Conservation (phyloP, 1,284 basidiomycete species). For the Filobasidium uniguttulatum region DNA sequence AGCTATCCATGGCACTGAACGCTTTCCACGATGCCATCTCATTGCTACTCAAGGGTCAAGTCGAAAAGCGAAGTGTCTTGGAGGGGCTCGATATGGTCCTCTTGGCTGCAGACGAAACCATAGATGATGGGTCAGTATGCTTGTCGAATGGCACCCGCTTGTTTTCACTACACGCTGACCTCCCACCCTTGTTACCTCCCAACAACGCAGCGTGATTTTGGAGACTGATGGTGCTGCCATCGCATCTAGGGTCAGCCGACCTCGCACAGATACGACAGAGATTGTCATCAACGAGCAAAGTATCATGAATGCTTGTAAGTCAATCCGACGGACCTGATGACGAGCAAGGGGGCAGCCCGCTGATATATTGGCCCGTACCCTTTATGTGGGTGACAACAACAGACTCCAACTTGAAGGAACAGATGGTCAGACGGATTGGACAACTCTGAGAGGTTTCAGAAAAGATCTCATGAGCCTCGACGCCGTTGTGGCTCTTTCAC, state of each 20-base stretch:
- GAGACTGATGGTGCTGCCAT: constrained; percentile 94
- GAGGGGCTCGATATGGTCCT: constrained; percentile 91
- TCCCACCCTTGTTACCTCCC: not conserved
- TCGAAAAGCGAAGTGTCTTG: constrained; percentile 88
- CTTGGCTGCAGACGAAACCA: constrained; percentile 87
- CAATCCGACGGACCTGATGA: not conserved
- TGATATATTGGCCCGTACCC: too few species aligned
- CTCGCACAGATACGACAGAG: constrained; percentile 83
- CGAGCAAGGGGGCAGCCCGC: too few species aligned
- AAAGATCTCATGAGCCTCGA: too few species aligned
- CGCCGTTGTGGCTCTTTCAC: too few species aligned
- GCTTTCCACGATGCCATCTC: constrained; percentile 78
- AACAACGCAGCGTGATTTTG: constrained; percentile 64
- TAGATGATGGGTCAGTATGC: constrained; percentile 80
- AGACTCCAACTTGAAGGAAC: constrained; percentile 74
- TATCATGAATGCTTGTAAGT: constrained; percentile 60
- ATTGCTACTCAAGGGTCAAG: constrained; percentile 73
- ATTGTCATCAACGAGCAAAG: constrained; percentile 99
- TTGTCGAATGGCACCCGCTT: not conserved
- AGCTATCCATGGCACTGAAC: constrained; percentile 71
- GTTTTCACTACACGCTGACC: not conserved
- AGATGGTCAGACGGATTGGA: constrained; percentile 51
- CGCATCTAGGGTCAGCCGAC: constrained; percentile 82
- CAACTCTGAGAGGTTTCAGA: constrained; percentile 40
- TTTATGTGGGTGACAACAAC: too few species aligned